Evolutionary conservation across 306 rosid genomes (phyloP), one percentile per base, ranked within the genome.

Genomic region (Vigna trinervia): DNA sequence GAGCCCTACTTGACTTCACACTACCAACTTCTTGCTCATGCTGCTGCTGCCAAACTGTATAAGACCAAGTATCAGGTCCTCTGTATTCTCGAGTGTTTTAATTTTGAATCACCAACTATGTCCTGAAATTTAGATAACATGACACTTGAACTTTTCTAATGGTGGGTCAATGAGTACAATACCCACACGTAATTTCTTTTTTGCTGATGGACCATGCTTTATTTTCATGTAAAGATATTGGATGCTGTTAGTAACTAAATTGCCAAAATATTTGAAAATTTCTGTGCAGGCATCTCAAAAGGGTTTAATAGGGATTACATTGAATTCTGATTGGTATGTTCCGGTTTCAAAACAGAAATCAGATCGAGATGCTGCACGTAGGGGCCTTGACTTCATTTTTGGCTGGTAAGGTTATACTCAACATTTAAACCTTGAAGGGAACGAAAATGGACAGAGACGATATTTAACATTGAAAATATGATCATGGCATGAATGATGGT

Each of bases 1-100:
- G 94, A 92, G 70, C 96, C 97, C 2, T 92, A 92, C 71, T 15
- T 86, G 57, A 86, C 80, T 19, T 2, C 92, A 0, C 97, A 92
- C 58, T n/a, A 87, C 56, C 89, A 46, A 20, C 82, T 92, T 58
- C 89, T 87, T 39, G 84, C 94, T 74, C 97, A 92, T 76, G 89
- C 92, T 7, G 87, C 84, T 0, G 89, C 91, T 1, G 89, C 81
- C 28, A 53, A 81, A n/a, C 39, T 86, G 20, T 90, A 90, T 8
- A 82, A 69, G 75, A 38, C 77, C 36, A 89, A 90, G 71, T 89
- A 89, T 75, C 92, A 87, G 90, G 96, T 87, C 59, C 22, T 83
- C 76, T 50, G 8, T 39, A 38, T 48, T 57, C 69, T 66, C 53
- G 12, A 77, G 2, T 34, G 11, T 63, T 71, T 32, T 38, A 8